A percentile compares a stretch with the other conserved stretches of the same genome.
Conservation (phyloP, 2,329 filamentous ascomycete genomes). For the Xylariales sp. region DNA sequence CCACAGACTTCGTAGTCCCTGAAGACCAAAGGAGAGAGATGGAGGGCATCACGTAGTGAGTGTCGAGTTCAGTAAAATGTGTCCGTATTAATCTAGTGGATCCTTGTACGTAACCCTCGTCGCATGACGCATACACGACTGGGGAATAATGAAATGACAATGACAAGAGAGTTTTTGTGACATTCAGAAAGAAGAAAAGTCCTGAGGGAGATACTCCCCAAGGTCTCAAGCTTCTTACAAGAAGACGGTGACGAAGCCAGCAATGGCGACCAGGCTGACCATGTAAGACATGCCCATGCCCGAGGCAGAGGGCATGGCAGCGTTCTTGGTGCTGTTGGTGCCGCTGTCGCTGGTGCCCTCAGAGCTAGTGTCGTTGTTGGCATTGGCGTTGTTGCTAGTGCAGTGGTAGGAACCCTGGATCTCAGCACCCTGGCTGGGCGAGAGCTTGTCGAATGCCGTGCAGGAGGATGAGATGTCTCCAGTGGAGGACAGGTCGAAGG, state of each 20-base stretch:
- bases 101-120: constrained; percentile 32
- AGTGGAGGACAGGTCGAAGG: constrained; percentile 65
- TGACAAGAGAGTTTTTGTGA: constrained; percentile 24
- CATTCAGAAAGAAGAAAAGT: constrained; percentile 20
- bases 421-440: constrained; percentile 30
- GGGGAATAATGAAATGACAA: constrained; percentile 19
- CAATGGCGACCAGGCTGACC: constrained; percentile 42
- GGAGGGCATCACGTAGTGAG: constrained; percentile 12
- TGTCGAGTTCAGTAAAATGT: constrained; percentile 21
- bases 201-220: constrained; percentile 15
- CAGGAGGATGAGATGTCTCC: constrained; percentile 55
- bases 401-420: constrained; percentile 48
- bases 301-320: constrained; percentile 39
- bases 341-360: constrained; percentile 23
- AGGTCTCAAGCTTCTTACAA: constrained; percentile 36
- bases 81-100: constrained; percentile 40
- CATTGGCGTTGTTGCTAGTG: constrained; percentile 44
- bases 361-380: constrained; percentile 43
- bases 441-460: constrained; percentile 44
- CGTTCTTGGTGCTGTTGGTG: constrained; percentile 27
- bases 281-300: constrained; percentile 40
- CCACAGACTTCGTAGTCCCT: background rate
- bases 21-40: background rate
- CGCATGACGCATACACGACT: constrained; percentile 15
- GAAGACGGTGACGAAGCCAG: constrained; percentile 41